Evolutionary conservation across 2,329 filamentous ascomycete species (phyloP).

Genomic region (Pseudogymnoascus sp.): DNA sequence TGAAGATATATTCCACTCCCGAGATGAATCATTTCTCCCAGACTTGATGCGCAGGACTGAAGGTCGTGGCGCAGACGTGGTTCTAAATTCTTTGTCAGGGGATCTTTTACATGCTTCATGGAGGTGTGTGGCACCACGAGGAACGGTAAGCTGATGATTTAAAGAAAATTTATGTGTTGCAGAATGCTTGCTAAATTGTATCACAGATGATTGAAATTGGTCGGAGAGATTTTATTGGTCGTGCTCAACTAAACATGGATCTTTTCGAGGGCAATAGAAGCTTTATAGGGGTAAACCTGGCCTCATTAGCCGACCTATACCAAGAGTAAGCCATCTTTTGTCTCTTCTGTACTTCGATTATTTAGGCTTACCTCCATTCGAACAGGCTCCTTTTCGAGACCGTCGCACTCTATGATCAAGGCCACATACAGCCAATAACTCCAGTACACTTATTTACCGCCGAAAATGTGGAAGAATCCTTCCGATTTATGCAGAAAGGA

Average conservation of each 20-base stretch:
- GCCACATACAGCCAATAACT: constrained; percentile 19
- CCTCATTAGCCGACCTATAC: constrained; percentile 13
- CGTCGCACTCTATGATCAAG: constrained; percentile 6
- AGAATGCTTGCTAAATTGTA: background rate
- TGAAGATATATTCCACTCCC: constrained; percentile 16
- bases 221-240: constrained; percentile 22
- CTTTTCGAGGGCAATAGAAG: constrained; percentile 22
- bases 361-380: constrained; percentile 17
- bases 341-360: background rate
- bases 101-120: constrained; percentile 28
- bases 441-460: constrained; percentile 28
- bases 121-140: constrained; percentile 28
- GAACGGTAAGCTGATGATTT: constrained; percentile 30
- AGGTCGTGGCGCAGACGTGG: constrained; percentile 29
- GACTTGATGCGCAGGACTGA: constrained; percentile 28
- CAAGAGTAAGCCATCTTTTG: constrained; percentile 7
- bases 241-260: constrained; percentile 22
- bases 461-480: constrained; percentile 22
- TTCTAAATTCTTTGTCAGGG: constrained; percentile 29
- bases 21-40: constrained; percentile 29
- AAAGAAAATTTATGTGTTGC: constrained; percentile 12
- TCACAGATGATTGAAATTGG: constrained; percentile 31
- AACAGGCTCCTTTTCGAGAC: constrained; percentile 16
- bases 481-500: constrained; percentile 32
- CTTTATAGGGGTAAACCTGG: constrained; percentile 21